A percentile compares a stretch with the other conserved stretches of the same genome.
phyloP scores from a whole-genome alignment of 805 yeast genomes.

The Metschnikowia anglica region DNA sequence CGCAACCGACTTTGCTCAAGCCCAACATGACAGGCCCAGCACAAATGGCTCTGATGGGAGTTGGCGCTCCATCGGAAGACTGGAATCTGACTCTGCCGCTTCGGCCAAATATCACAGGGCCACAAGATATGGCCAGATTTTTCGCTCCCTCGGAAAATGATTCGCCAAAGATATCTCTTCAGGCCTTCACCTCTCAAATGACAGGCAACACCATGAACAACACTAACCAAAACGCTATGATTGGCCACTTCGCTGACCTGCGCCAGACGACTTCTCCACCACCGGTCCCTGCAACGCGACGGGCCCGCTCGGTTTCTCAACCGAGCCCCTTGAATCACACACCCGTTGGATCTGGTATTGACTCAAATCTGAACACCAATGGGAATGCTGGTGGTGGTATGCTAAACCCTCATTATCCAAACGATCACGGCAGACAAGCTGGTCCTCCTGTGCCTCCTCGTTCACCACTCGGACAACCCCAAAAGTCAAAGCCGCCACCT shows the following conservation, averaged over 20 bases:
- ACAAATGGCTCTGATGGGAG: conserved; percentile 36
- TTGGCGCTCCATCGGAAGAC: neutral
- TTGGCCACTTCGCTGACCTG: conserved; percentile 3
- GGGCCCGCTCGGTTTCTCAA: conserved; percentile 35
- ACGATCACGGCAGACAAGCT: neutral
- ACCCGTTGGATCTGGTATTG: neutral
- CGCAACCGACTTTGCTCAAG: conserved; percentile 25
- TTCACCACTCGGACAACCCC: conserved; percentile 19
- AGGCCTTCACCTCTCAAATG: conserved; percentile 43
- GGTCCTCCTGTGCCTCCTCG: conserved; percentile 28
- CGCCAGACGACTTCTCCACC: conserved; percentile 16
- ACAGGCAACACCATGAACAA: conserved; percentile 37
- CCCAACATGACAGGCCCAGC: conserved; percentile 51
- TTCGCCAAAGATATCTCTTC: conserved; percentile 36
- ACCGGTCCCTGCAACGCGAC: conserved; percentile 40
- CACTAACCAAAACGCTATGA: conserved; percentile 35
- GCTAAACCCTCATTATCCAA: neutral
- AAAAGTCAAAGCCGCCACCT: conserved; percentile 32
- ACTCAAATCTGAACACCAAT: neutral
- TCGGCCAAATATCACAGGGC: conserved; percentile 31
- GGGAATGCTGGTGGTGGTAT: neutral
- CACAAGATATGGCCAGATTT: conserved; percentile 35
- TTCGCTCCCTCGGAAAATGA: conserved; percentile 23
- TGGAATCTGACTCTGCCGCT: conserved; percentile 15
- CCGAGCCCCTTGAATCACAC: conserved; percentile 22